A percentile compares a stretch with the other conserved stretches of the same genome.
Evolutionary conservation across 495 filamentous ascomycete genomes (phyloP).

Genomic region (Bathelium albidoporum): DNA sequence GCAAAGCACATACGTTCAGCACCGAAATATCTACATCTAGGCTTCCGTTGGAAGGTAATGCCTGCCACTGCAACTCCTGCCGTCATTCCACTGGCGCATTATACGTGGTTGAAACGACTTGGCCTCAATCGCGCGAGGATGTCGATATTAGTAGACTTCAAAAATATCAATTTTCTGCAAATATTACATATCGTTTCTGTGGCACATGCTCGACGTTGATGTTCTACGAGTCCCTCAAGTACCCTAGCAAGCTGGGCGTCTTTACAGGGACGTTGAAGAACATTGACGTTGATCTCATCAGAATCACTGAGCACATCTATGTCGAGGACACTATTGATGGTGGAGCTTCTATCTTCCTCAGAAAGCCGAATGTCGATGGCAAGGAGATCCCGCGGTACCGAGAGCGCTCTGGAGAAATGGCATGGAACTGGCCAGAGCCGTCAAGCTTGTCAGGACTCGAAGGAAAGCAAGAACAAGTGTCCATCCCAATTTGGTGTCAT

Average conservation of each 20-base stretch:
- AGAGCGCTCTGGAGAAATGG: constrained; percentile 8
- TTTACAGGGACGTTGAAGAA: constrained; percentile 31
- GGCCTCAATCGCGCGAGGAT: constrained; percentile 8
- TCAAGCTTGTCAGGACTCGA: background rate
- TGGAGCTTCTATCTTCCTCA: constrained; percentile 33
- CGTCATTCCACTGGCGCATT: constrained; percentile 31
- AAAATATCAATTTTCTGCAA: constrained; percentile 28
- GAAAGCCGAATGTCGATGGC: constrained; percentile 20
- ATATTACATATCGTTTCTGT: constrained; percentile 34
- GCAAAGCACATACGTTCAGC: constrained; percentile 10
- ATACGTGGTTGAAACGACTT: constrained; percentile 14
- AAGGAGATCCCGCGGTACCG: constrained; percentile 18
- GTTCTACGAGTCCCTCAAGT: constrained; percentile 27
- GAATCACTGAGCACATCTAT: constrained; percentile 33
- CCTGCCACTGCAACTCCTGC: constrained; percentile 38
- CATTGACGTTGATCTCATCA: constrained; percentile 22
- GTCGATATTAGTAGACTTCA: constrained; percentile 21
- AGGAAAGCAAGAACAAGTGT: background rate
- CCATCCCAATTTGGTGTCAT: constrained; percentile 31
- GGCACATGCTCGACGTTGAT: constrained; percentile 36
- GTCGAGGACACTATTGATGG: constrained; percentile 38
- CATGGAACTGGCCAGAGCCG: constrained; percentile 11
- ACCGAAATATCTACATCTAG: constrained; percentile 13
- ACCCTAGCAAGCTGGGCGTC: constrained; percentile 18
- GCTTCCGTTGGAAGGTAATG: constrained; percentile 22